Evolutionary conservation across 176 grass and related monocot genomes (phyloP).

Genomic region (Lolium multiflorum): DNA sequence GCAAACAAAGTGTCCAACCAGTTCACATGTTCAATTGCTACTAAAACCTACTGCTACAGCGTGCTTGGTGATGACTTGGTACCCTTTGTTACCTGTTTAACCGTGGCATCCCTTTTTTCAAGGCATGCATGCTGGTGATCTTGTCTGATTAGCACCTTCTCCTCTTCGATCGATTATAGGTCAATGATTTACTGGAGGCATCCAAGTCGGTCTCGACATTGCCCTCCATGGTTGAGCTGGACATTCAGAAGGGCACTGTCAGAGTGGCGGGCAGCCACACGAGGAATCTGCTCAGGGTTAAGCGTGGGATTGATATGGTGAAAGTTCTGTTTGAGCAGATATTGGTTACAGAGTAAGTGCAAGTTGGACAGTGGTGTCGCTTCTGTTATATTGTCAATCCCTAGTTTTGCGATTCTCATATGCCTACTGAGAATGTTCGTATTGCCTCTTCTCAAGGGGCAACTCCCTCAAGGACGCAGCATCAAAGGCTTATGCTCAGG

Average conservation of each 20-base stretch:
- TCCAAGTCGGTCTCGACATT: conserved; percentile 78
- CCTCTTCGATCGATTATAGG: conserved; percentile 44
- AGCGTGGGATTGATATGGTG: conserved; percentile 90
- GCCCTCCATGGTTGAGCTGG: conserved; percentile 75
- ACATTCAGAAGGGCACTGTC: conserved; percentile 65
- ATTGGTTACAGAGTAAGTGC: conserved; percentile 64
- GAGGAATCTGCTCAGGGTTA: conserved; percentile 87
- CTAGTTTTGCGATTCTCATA: neutral
- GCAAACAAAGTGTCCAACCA: neutral
- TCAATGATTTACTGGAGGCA: conserved; percentile 76
- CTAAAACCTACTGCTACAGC: neutral
- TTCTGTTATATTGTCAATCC: neutral
- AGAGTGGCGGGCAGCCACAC: conserved; percentile 71
- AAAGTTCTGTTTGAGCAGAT: conserved; percentile 93
- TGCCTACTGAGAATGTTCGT: neutral
- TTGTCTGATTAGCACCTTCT: neutral
- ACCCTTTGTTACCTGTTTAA: neutral
- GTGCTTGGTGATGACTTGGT: neutral
- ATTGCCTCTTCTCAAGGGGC: conserved; percentile 46
- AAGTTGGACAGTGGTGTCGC: neutral
- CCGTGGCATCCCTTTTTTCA: neutral
- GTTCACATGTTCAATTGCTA: neutral
- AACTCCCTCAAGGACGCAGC: conserved; percentile 85
- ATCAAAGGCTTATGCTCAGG: conserved; percentile 80
- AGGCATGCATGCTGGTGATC: neutral